Percentiles rank a stretch among this genome's conserved stretches.
Evolutionary conservation across 2,329 filamentous ascomycete genomes (phyloP).

Genomic region (Botrytis squamosa): DNA sequence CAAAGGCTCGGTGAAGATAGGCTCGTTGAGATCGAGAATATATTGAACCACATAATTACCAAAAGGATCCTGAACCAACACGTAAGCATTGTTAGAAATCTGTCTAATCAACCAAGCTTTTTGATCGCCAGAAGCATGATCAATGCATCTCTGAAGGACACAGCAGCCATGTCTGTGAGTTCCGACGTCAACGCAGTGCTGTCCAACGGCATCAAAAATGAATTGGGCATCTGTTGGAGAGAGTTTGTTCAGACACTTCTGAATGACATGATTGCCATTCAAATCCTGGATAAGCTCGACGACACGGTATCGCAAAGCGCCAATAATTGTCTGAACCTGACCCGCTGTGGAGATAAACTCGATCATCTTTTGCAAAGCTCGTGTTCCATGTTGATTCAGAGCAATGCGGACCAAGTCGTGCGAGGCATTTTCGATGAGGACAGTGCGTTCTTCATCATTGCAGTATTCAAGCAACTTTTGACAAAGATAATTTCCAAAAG

Average conservation of each 20-base stretch:
- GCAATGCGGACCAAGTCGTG: conserved; percentile 89
- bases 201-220: conserved; percentile 92
- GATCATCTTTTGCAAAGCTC: conserved; percentile 99
- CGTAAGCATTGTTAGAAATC: conserved; percentile 85
- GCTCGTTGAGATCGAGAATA: conserved; percentile 90
- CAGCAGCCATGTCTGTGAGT: conserved; percentile 98
- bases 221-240: conserved; percentile 83
- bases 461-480: conserved; percentile 97
- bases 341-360: conserved; percentile 85
- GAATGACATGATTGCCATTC: conserved; percentile 98
- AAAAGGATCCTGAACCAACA: conserved; percentile 92
- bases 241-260: conserved; percentile 97
- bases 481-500: conserved; percentile 98
- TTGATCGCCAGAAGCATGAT: conserved; percentile 88
- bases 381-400: conserved; percentile 93
- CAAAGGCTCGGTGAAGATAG: conserved; percentile 82
- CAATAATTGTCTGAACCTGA: conserved; percentile 85
- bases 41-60: conserved; percentile 99
- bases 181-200: conserved; percentile 83
- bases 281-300: conserved; percentile 95
- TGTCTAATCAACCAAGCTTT: conserved; percentile 81
- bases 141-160: conserved; percentile 95
- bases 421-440: conserved; percentile 85
- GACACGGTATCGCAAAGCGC: conserved; percentile 77
- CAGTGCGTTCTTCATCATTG: conserved; percentile 91